Base-by-base conservation (phyloP, 2,329 filamentous ascomycete genomes). In the Zelopaecilomyces penicillatus region DNA sequence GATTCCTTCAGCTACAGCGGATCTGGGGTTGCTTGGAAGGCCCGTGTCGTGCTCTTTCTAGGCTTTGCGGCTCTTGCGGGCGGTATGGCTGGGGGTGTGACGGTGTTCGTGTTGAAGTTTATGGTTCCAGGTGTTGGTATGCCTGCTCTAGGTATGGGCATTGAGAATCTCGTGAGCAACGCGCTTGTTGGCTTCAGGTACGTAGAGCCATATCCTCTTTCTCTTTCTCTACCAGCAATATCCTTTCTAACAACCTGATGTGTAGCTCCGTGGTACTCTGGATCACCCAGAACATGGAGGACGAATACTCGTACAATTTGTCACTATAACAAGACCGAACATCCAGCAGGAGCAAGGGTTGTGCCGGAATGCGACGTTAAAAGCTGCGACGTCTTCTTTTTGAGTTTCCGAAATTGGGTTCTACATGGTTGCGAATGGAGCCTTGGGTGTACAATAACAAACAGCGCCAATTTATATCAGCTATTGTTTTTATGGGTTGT, bases 241-340 rank as follows among this genome's bases (percentile, higher is more conserved):
- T 30, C 28, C 33, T 9, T 45, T n/a, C 55, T 61, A 44, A 55
- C 44, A n/a, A 19, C 19, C 19, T 19, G 19, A 26, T 5, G 4
- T 8, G 11, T 52, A 79, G 78, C 64, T 76, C 75, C 26, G 78
- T 82, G 39, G 74, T 83, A 48, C 70, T 84, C 36, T 84, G 80
- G 80, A 65, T 84, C 44, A 80, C 75, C 65, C 80, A 84, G 70
- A 84, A 84, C 56, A 83, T 84, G 76, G 80, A 84, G 67, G 80
- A 83, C 56, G 80, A 84, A 63, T 84, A 83, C 55, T 74, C 78
- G 39, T 84, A 84, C 63, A 83, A 82, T 61, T 64, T 84, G 53
- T 73, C 79, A 48, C 68, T 84, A 50, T 82, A 61, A 65, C 45
- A 37, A 34, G 32, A 9, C 12, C 9, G 32, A 34, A 19, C 19